Base-by-base conservation (phyloP, 2,329 filamentous ascomycete species). In the Aspergillus aculeatus region DNA sequence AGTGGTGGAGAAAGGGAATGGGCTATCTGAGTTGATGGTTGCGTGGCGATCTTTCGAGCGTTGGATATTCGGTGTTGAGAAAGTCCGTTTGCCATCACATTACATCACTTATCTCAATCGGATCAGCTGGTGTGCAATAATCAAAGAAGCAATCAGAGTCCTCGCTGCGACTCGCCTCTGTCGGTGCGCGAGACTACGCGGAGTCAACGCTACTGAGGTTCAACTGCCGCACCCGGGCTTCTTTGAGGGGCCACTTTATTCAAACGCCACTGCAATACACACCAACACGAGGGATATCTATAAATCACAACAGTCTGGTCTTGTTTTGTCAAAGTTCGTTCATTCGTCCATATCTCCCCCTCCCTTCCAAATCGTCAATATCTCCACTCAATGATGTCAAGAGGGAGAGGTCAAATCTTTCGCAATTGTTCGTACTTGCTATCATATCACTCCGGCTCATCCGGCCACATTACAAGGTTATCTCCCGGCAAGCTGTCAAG, bases 1-100 rank as follows among this genome's bases (percentile, higher is more conserved):
- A 68, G 0, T 92, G 89, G 89, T 91, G 88, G 87, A 83, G 83
- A 67, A 81, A 77, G 51, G 87, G 81, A 0, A 91, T 91, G 89
- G 86, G 86, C 23, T 77, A 77, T 71, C 64, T 29, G 29, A 62
- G 56, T 35, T 64, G 57, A 66, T 44, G 4, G 5, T 16, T 35
- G 32, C 51, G 11, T 23, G n/a, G 11, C 35, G 11, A 54, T 47
- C 24, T 19, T 19, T 44, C 38, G 14, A n/a, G 38, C 38, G 19
- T 44, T 16, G 16, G 6, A 19, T 5, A 19, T 7, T 44, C 2
- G 9, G 38, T 44, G 38, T 16, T 44, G 32, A 12, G 5, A 16
- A 35, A 6, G 32, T 16, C 6, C 14, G 32, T 35, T 35, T 35
- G 32, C 32, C 32, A 35, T 44, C 38, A 7, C 16, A 44, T 44